These are phyloP conservation scores for Globisporangium cederbergense DNA, from an alignment of 352 stramenopile genomes.

Conservation along the genomic window DNA sequence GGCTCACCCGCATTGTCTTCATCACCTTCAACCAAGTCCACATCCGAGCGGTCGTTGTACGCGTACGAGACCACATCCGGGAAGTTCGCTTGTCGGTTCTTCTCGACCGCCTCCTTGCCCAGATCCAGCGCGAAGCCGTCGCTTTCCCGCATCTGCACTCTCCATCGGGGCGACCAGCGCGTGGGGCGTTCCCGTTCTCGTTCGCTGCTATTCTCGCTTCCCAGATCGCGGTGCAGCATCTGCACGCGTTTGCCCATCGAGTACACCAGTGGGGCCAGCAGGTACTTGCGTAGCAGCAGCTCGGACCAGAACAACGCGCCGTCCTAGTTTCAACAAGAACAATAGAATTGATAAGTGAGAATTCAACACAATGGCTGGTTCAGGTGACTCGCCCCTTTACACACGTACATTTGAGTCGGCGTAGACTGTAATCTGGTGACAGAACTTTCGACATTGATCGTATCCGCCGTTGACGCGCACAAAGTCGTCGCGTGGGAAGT, in stretches of 20 bases:
- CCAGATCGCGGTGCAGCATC: constrained; percentile 42
- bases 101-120: constrained; percentile 43
- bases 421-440: constrained; percentile 68
- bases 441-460: constrained; percentile 49
- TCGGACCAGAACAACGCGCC: constrained; percentile 75
- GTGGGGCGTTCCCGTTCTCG: neutral
- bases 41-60: constrained; percentile 34
- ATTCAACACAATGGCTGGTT: neutral
- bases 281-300: constrained; percentile 36
- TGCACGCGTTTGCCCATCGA: constrained; percentile 50
- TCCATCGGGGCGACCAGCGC: constrained; percentile 16
- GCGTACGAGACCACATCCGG: constrained; percentile 51
- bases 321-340: constrained; percentile 24
- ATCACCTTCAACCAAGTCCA: constrained; percentile 4
- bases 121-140: constrained; percentile 25
- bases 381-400: neutral
- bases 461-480: constrained; percentile 52
- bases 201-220: neutral
- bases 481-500: constrained; percentile 74
- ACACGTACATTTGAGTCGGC: constrained; percentile 43
- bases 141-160: constrained; percentile 19
- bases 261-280: constrained; percentile 42
- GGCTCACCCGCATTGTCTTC: constrained; percentile 17
- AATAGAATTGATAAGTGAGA: neutral
- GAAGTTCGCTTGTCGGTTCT: constrained; percentile 52